Evolutionary conservation across 2,329 filamentous ascomycete species (phyloP).

Genomic region (Arthrobotrys sinensis): DNA sequence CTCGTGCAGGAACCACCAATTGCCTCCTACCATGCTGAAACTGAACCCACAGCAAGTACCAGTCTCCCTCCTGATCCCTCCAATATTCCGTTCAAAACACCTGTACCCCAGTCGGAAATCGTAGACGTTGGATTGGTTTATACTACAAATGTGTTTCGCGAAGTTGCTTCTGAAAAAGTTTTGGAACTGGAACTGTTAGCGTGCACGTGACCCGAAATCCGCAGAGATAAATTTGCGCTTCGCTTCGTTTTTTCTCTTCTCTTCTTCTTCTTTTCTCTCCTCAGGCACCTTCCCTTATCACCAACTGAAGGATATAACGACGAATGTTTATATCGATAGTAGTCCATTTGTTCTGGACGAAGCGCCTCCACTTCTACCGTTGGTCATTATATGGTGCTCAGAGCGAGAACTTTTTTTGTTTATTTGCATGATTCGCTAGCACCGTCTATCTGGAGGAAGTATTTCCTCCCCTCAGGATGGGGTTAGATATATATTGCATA

Average conservation of each 20-base stretch:
- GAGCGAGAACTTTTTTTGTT: slow-evolving; percentile 50
- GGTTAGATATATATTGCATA: slow-evolving; percentile 61
- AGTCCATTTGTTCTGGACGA: slow-evolving; percentile 61
- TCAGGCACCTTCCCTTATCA: slow-evolving; percentile 62
- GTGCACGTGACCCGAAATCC: slow-evolving; percentile 44
- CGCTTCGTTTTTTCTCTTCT: slow-evolving; percentile 35
- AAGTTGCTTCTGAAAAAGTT: slow-evolving; percentile 56
- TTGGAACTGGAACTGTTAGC: slow-evolving; percentile 38
- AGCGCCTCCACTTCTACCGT: slow-evolving; percentile 58
- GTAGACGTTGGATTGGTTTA: slow-evolving; percentile 6
- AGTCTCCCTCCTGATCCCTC: slow-evolving; percentile 9
- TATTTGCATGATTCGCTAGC: slow-evolving; percentile 61
- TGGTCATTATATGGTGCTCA: slow-evolving; percentile 61
- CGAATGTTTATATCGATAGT: slow-evolving; percentile 56
- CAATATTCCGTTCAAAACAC: slow-evolving; percentile 30
- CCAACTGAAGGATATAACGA: slow-evolving; percentile 61
- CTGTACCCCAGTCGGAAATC: slow-evolving; percentile 33
- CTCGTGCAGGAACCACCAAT: slow-evolving; percentile 1
- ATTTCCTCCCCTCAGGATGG: slow-evolving; percentile 43
- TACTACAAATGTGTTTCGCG: slow-evolving; percentile 6
- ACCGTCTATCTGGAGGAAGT: slow-evolving; percentile 53
- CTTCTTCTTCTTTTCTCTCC: slow-evolving; percentile 47
- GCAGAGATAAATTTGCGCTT: slow-evolving; percentile 41
- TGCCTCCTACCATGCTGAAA: slow-evolving; percentile 38
- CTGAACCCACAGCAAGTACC: slow-evolving; percentile 6